A percentile compares a stretch with the other conserved stretches of the same genome.
These are phyloP conservation scores for Sphaerobolus stellatus DNA, from an alignment of 1,284 basidiomycete species.

Conservation along the genomic window DNA sequence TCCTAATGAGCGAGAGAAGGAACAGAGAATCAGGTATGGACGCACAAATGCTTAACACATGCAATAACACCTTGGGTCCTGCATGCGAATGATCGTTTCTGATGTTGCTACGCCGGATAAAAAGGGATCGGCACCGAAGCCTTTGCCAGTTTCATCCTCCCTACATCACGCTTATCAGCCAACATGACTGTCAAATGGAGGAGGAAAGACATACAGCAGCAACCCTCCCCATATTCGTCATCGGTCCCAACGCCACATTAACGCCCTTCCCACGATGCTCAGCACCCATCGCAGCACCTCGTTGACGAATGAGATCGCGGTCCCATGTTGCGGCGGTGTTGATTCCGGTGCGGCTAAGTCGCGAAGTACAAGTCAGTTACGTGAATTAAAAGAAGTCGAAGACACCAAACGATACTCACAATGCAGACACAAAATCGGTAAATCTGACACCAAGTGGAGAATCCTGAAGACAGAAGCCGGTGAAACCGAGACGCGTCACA, in stretches of 20 bases:
- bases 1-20: background rate
- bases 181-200: slow-evolving; percentile 38
- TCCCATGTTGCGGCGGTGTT: slow-evolving; percentile 62
- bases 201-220: slow-evolving; percentile 40
- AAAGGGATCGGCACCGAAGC: slow-evolving; percentile 78
- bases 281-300: slow-evolving; percentile 73
- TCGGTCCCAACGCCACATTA: slow-evolving; percentile 67
- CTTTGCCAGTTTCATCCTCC: slow-evolving; percentile 88
- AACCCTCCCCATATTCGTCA: slow-evolving; percentile 72
- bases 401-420: slow-evolving; percentile 36
- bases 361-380: too few species aligned
- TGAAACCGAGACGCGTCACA: slow-evolving; percentile 37
- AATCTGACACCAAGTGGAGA: slow-evolving; percentile 54
- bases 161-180: too few species aligned
- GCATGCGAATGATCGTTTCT: slow-evolving; percentile 74
- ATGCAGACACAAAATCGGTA: slow-evolving; percentile 57
- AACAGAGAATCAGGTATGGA: background rate
- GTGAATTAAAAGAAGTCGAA: background rate
- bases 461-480: slow-evolving; percentile 48
- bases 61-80: slow-evolving; percentile 70
- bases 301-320: slow-evolving; percentile 62
- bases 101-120: slow-evolving; percentile 70
- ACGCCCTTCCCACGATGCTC: slow-evolving; percentile 83
- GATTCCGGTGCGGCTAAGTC: slow-evolving; percentile 54
- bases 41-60: slow-evolving; percentile 67